Evolutionary conservation across 2,329 filamentous ascomycete genomes (phyloP).

Genomic region (Pseudopyrenochaeta lycopersici): DNA sequence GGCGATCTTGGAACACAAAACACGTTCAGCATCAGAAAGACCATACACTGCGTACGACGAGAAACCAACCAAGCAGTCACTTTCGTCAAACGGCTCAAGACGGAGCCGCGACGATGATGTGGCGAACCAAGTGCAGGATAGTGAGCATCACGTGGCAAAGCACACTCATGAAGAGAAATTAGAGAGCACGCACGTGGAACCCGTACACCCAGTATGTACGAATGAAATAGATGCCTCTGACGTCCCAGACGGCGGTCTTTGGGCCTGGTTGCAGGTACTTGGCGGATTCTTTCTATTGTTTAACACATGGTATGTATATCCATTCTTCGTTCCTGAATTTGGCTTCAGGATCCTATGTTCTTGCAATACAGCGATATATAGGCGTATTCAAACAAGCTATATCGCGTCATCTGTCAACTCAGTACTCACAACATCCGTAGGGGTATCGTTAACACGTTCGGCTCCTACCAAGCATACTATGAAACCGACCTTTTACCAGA

Average conservation of each 20-base stretch:
- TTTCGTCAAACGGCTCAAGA: slow-evolving; percentile 23
- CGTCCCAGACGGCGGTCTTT: slow-evolving; percentile 58
- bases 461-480: slow-evolving; percentile 60
- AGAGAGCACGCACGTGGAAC: slow-evolving; percentile 15
- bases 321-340: too few species aligned
- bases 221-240: slow-evolving; percentile 53
- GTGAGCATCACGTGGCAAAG: slow-evolving; percentile 21
- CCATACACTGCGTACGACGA: slow-evolving; percentile 21
- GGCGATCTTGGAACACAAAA: slow-evolving; percentile 5
- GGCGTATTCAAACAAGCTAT: too few species aligned
- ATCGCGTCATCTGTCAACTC: too few species aligned
- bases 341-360: too few species aligned
- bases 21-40: background rate
- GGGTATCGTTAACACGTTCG: slow-evolving; percentile 59
- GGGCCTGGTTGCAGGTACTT: slow-evolving; percentile 59
- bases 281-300: slow-evolving; percentile 60
- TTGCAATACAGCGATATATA: too few species aligned
- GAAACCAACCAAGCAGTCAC: slow-evolving; percentile 21
- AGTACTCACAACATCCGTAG: slow-evolving; percentile 12
- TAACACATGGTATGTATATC: slow-evolving; percentile 52
- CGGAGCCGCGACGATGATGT: slow-evolving; percentile 12
- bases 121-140: slow-evolving; percentile 15
- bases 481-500: slow-evolving; percentile 51
- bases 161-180: slow-evolving; percentile 5
- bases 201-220: slow-evolving; percentile 27